A percentile compares a stretch with the other conserved stretches of the same genome.
Conservation (phyloP, 306 rosid species). For the Sophora flavescens region DNA sequence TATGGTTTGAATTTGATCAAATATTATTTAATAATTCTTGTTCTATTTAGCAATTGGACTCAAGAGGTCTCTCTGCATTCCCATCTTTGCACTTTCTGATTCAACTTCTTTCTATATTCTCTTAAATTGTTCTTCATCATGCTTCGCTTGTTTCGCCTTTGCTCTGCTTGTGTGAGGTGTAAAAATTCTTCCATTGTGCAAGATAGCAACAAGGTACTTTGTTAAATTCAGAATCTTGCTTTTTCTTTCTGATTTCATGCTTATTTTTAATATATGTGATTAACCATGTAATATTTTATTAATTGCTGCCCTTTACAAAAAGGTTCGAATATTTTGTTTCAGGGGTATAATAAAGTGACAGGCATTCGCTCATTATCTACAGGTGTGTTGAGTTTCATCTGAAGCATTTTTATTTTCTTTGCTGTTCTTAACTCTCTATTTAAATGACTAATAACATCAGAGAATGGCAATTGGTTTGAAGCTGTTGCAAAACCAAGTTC, state of each 20-base stretch:
- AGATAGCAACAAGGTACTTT: constrained; percentile 32
- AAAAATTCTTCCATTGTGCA: constrained; percentile 17
- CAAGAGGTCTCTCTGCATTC: background rate
- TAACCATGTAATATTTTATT: background rate
- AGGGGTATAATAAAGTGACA: background rate
- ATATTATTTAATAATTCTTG: background rate
- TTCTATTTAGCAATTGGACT: background rate
- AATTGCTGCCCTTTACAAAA: too few relatives aligned
- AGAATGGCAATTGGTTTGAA: background rate
- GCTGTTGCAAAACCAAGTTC: background rate
- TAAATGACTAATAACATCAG: background rate
- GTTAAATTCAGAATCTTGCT: background rate
- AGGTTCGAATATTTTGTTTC: constrained; percentile 5
- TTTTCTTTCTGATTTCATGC: background rate
- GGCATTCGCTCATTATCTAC: constrained; percentile 1
- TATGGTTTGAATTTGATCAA: background rate
- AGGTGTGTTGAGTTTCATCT: constrained; percentile 13
- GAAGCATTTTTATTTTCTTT: background rate
- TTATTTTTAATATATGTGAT: background rate
- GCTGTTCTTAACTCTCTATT: background rate
- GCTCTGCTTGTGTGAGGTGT: background rate
- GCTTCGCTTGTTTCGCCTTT: constrained; percentile 40
- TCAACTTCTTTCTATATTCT: background rate
- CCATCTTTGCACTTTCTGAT: background rate
- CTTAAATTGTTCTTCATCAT: constrained; percentile 1